Conservation (phyloP, 768 basidiomycete species). For the Amanita brunnescens region DNA sequence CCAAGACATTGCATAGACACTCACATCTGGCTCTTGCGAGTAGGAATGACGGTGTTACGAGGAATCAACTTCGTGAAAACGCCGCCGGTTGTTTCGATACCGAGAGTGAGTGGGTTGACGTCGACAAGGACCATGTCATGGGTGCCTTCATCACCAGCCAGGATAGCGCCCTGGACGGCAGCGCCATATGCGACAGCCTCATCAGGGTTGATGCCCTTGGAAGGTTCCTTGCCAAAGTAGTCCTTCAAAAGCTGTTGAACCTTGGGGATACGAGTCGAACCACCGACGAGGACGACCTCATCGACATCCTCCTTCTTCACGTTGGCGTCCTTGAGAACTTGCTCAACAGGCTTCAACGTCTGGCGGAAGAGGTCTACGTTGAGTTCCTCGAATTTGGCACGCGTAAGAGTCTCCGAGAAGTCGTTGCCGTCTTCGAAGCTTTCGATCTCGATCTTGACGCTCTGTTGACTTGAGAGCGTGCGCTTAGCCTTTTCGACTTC, state of each 20-base stretch:
- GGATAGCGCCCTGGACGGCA: constrained; percentile 96
- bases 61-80: constrained; percentile 97
- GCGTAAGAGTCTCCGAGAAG: constrained; percentile 93
- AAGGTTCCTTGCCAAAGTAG: constrained; percentile 96
- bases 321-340: constrained; percentile 95
- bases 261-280: constrained; percentile 99
- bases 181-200: constrained; percentile 99
- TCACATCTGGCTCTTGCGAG: constrained; percentile 91
- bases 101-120: constrained; percentile 93
- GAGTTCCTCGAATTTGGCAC: constrained; percentile 98
- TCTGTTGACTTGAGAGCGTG: constrained; percentile 87
- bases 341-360: constrained; percentile 99
- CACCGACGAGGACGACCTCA: constrained; percentile 91
- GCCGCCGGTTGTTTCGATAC: constrained; percentile 98
- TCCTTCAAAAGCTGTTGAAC: constrained; percentile 98
- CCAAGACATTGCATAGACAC: not conserved
- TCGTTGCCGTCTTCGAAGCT: constrained; percentile 94
- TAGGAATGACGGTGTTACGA: constrained; percentile 97
- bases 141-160: constrained; percentile 88
- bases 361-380: constrained; percentile 99
- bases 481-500: constrained; percentile 94
- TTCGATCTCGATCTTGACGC: constrained; percentile 90
- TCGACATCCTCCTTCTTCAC: constrained; percentile 97
- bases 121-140: constrained; percentile 92
- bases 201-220: constrained; percentile 98